Evolutionary conservation across 352 stramenopile species (phyloP).

Genomic region (Pythium phragmitis): DNA sequence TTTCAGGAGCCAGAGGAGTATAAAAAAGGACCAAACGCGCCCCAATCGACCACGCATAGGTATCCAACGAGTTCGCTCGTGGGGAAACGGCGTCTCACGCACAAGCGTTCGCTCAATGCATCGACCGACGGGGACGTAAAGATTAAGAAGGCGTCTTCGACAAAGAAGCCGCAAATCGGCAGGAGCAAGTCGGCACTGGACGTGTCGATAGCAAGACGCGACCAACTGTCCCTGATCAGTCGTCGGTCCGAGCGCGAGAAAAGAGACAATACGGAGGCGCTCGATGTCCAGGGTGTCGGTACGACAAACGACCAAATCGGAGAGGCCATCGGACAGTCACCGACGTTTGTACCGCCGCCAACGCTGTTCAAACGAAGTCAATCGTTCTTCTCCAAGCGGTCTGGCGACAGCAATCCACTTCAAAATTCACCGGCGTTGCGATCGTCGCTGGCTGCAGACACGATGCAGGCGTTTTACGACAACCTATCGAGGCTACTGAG

Average conservation of each 20-base stretch:
- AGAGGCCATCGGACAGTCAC: conserved; percentile 8
- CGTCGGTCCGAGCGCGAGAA: conserved; percentile 26
- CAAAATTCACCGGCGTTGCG: conserved; percentile 3
- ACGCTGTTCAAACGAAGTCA: conserved; percentile 15
- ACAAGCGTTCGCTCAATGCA: conserved; percentile 8
- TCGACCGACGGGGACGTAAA: neutral
- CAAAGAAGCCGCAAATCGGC: conserved; percentile 18
- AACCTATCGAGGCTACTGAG: conserved; percentile 20
- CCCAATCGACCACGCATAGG: neutral
- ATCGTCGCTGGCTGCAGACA: conserved; percentile 8
- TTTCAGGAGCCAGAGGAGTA: conserved; percentile 33
- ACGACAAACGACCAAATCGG: conserved; percentile 13
- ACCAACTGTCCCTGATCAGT: conserved; percentile 29
- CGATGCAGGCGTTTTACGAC: conserved; percentile 28
- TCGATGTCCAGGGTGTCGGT: neutral
- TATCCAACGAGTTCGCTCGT: neutral
- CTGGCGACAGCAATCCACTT: neutral
- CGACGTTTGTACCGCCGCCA: conserved; percentile 22
- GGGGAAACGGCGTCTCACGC: neutral
- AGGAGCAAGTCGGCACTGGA: conserved; percentile 56
- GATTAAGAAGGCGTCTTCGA: neutral
- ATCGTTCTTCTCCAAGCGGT: conserved; percentile 20
- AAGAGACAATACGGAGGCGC: conserved; percentile 10
- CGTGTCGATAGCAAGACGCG: conserved; percentile 29
- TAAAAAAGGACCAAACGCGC: neutral